A percentile compares a stretch with the other conserved stretches of the same genome.
These are phyloP conservation scores for Umbilicus rupestris DNA, from an alignment of 164 flowering plant genomes.

Conservation along the genomic window DNA sequence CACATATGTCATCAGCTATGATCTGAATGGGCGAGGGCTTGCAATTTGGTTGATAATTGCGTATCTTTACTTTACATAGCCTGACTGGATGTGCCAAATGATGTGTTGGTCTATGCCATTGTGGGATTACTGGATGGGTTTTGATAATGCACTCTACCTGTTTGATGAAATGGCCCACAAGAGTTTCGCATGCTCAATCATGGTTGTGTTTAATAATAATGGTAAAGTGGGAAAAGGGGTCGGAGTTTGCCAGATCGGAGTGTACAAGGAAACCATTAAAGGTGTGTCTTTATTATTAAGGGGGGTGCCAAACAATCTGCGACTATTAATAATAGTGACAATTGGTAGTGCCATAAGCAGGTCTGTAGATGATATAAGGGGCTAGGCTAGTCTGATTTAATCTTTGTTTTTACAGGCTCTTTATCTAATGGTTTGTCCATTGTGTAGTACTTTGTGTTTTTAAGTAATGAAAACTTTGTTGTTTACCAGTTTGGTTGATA, in stretches of 20 bases:
- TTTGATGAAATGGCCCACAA: slow-evolving; percentile 7
- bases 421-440: slow-evolving; percentile 1
- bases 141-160: slow-evolving; percentile 5
- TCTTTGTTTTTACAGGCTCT: background rate
- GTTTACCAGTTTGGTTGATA: slow-evolving; percentile 7
- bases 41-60: background rate
- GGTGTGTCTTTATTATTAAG: background rate
- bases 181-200: slow-evolving; percentile 7
- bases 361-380: background rate
- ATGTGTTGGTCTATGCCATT: background rate
- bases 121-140: background rate
- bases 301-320: slow-evolving; percentile 4
- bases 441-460: background rate
- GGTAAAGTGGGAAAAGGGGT: background rate
- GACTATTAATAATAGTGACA: background rate
- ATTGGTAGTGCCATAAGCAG: slow-evolving; percentile 3
- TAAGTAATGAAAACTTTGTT: slow-evolving; percentile 4
- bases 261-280: background rate
- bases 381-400: background rate
- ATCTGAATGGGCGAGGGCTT: background rate
- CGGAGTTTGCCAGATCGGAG: slow-evolving; percentile 3
- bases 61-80: background rate
- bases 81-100: slow-evolving; percentile 7
- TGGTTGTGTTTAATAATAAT: background rate
- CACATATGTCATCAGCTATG: background rate